phyloP scores from a whole-genome alignment of 2,329 filamentous ascomycete species.

The Hypoxylon sp. region DNA sequence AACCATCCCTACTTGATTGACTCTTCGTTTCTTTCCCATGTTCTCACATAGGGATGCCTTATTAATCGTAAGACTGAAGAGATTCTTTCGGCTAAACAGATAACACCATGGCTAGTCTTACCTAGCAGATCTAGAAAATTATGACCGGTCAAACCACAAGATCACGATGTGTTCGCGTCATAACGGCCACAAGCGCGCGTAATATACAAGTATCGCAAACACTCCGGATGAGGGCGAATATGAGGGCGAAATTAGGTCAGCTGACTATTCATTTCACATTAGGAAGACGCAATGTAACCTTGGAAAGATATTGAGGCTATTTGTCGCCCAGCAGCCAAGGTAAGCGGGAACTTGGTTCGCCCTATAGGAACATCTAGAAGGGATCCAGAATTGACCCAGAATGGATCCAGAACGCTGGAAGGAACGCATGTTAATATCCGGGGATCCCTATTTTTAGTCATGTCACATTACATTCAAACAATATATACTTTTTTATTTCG shows the following conservation, averaged over 20 bases:
- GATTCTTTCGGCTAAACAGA: background rate
- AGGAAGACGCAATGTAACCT: constrained; percentile 13
- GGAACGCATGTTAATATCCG: constrained; percentile 20
- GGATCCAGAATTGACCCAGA: constrained; percentile 9
- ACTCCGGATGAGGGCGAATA: background rate
- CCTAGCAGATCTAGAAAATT: background rate
- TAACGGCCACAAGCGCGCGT: background rate
- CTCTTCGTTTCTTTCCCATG: background rate
- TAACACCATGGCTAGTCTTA: background rate
- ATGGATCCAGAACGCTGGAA: constrained; percentile 11
- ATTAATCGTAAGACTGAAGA: background rate
- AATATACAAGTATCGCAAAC: background rate
- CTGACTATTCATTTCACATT: constrained; percentile 4
- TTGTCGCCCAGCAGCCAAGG: constrained; percentile 2
- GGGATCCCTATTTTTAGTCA: constrained; percentile 23
- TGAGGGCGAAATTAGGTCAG: constrained; percentile 13
- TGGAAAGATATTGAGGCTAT: constrained; percentile 32
- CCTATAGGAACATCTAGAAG: constrained; percentile 22
- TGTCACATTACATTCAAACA: constrained; percentile 3
- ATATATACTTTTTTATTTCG: background rate
- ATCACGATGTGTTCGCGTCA: background rate
- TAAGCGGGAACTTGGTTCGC: constrained; percentile 5
- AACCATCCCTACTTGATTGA: background rate
- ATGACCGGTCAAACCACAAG: background rate
- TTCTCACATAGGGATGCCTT: background rate